Evolutionary conservation across 306 rosid species (phyloP).

Genomic region (Vachellia pachyceras): DNA sequence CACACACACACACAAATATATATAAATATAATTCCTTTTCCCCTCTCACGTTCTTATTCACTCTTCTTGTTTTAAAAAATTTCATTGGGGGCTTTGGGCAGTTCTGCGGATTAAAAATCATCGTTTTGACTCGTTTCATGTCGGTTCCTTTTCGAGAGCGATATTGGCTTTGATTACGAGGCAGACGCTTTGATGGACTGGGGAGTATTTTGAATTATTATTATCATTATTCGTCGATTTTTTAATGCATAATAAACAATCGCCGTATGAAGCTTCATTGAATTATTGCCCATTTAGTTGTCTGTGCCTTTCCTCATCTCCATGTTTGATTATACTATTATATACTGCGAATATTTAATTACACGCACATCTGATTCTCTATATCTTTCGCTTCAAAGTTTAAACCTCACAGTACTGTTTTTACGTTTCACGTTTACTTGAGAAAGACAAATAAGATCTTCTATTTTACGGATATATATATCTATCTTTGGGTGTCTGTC

Average conservation of each 20-base stretch:
- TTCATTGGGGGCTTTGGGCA: neutral
- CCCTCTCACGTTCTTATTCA: neutral
- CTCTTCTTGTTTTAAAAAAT: neutral
- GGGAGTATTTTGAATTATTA: conserved; percentile 41
- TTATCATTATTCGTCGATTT: conserved; percentile 11
- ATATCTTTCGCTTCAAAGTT: neutral
- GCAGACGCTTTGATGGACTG: conserved; percentile 49
- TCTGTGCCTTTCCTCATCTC: conserved; percentile 44
- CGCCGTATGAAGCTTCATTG: conserved; percentile 49
- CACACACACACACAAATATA: no score
- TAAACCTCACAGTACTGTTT: conserved; percentile 4
- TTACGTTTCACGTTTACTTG: neutral
- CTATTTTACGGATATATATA: neutral
- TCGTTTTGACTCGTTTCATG: conserved; percentile 28
- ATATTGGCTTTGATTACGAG: conserved; percentile 30
- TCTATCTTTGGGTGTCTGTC: neutral
- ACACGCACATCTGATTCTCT: neutral
- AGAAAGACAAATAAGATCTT: neutral
- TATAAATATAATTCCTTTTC: neutral
- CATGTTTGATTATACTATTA: conserved; percentile 43
- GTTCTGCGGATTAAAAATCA: conserved; percentile 19
- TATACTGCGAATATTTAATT: neutral
- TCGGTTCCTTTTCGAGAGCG: conserved; percentile 36
- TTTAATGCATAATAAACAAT: conserved; percentile 41
- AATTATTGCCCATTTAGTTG: conserved; percentile 32